Conservation (phyloP, 495 filamentous ascomycete genomes). For the Stereocaulon alpinum region DNA sequence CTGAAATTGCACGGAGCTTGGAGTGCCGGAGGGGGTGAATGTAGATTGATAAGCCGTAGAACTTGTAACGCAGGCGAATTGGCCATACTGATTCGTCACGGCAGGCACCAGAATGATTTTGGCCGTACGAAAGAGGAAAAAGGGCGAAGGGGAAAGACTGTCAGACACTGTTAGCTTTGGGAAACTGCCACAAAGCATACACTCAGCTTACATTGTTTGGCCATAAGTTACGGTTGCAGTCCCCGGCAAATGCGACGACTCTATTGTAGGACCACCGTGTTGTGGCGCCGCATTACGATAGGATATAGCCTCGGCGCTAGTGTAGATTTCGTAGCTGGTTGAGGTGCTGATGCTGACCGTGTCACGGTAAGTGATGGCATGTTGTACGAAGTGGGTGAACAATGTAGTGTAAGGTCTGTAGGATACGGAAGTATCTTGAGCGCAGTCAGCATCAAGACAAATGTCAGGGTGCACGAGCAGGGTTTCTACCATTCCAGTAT, state of each 20-base stretch:
- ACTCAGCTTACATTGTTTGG: constrained; percentile 12
- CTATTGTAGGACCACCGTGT: constrained; percentile 4
- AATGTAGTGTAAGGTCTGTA: constrained; percentile 1
- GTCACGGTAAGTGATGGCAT: constrained; percentile 4
- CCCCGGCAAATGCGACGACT: constrained; percentile 1
- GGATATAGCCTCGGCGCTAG: background rate
- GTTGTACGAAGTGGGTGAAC: background rate
- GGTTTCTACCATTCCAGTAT: constrained; percentile 13
- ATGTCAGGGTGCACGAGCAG: background rate
- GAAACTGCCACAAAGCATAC: background rate
- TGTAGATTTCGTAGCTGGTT: background rate
- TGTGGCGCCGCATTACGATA: background rate
- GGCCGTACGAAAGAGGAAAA: constrained; percentile 16
- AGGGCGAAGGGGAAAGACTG: constrained; percentile 11
- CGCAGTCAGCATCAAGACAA: background rate
- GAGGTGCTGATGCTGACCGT: constrained; percentile 1
- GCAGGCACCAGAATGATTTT: constrained; percentile 16
- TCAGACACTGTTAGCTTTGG: constrained; percentile 1
- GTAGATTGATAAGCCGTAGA: constrained; percentile 13
- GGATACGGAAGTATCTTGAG: constrained; percentile 10
- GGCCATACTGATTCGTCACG: constrained; percentile 10
- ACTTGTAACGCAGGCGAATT: constrained; percentile 8
- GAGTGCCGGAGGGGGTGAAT: constrained; percentile 4
- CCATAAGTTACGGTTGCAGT: constrained; percentile 12
- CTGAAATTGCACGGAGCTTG: constrained; percentile 8